A percentile compares a stretch with the other conserved stretches of the same genome.
These are phyloP conservation scores for Dacryopinax spathularia DNA, from an alignment of 768 basidiomycete species.

Conservation along the genomic window DNA sequence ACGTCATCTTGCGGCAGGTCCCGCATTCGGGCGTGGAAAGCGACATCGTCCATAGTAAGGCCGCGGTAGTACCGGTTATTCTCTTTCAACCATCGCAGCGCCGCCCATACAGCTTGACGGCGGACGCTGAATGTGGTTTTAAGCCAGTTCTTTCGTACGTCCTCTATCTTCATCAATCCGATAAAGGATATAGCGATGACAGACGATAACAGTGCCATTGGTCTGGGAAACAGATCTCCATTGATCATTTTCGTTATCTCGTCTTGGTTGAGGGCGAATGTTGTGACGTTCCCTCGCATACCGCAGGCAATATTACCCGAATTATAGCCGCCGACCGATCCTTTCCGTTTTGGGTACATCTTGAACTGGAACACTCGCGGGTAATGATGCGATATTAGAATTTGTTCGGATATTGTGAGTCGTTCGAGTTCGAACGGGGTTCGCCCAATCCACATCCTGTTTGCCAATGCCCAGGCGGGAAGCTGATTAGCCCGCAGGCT, in stretches of 20 bases:
- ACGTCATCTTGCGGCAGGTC: conserved; percentile 25
- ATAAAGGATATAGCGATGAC: conserved; percentile 27
- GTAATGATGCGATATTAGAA: conserved; percentile 24
- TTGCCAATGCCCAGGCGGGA: conserved; percentile 20
- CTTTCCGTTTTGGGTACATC: conserved; percentile 22
- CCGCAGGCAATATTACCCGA: conserved; percentile 18
- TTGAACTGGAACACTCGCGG: conserved; percentile 26
- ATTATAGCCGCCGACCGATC: not conserved
- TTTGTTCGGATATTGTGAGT: conserved; percentile 28
- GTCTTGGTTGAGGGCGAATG: conserved; percentile 19
- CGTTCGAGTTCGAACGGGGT: conserved; percentile 20
- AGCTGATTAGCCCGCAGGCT: not conserved
- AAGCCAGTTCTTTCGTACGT: conserved; percentile 18
- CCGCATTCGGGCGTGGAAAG: conserved; percentile 4
- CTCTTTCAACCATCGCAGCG: conserved; percentile 26
- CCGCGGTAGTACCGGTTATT: conserved; percentile 26
- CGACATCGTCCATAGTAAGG: conserved; percentile 17
- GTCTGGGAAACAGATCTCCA: conserved; percentile 26
- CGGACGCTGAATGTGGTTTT: conserved; percentile 24
- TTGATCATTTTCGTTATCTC: conserved; percentile 24
- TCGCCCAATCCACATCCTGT: conserved; percentile 29
- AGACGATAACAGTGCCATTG: conserved; percentile 19
- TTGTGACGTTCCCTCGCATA: conserved; percentile 27
- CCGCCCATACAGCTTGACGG: conserved; percentile 18
- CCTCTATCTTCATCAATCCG: conserved; percentile 19